Conservation (phyloP, 306 rosid species). For the Cicer pinnatifidum region DNA sequence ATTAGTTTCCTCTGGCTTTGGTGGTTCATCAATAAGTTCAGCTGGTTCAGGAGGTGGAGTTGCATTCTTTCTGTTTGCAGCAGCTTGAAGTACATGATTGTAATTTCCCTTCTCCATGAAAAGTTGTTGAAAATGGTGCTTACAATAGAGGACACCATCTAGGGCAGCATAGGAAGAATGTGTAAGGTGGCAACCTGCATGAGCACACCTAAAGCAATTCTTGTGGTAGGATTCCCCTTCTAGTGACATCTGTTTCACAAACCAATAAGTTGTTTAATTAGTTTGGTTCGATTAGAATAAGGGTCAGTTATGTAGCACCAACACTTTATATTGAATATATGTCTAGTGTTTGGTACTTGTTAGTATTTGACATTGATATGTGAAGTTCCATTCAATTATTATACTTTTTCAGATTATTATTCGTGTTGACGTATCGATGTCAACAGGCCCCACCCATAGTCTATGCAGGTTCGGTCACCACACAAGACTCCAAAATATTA, state of each 20-base stretch:
- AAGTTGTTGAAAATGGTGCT: constrained; percentile 87
- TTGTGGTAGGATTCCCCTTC: constrained; percentile 94
- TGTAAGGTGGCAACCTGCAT: constrained; percentile 90
- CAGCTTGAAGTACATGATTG: constrained; percentile 70
- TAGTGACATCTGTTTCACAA: constrained; percentile 58
- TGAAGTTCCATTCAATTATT: too few relatives aligned
- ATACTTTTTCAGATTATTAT: too few relatives aligned
- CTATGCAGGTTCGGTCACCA: too few relatives aligned
- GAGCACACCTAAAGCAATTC: constrained; percentile 94
- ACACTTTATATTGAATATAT: too few relatives aligned
- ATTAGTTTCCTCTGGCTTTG: constrained; percentile 24
- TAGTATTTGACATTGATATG: too few relatives aligned
- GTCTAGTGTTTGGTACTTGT: too few relatives aligned
- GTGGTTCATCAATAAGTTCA: constrained; percentile 34
- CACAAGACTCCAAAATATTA: too few relatives aligned
- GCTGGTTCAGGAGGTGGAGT: constrained; percentile 55
- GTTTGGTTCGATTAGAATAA: not conserved
- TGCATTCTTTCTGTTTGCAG: constrained; percentile 58
- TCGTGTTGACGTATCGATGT: too few relatives aligned
- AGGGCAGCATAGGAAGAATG: constrained; percentile 88
- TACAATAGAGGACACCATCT: constrained; percentile 93
- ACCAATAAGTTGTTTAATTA: not conserved
- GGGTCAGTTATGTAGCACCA: too few relatives aligned
- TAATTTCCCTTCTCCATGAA: constrained; percentile 97
- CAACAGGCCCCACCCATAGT: too few relatives aligned